Conservation (phyloP, 139 green algal species). For the Tetraselmis chui region DNA sequence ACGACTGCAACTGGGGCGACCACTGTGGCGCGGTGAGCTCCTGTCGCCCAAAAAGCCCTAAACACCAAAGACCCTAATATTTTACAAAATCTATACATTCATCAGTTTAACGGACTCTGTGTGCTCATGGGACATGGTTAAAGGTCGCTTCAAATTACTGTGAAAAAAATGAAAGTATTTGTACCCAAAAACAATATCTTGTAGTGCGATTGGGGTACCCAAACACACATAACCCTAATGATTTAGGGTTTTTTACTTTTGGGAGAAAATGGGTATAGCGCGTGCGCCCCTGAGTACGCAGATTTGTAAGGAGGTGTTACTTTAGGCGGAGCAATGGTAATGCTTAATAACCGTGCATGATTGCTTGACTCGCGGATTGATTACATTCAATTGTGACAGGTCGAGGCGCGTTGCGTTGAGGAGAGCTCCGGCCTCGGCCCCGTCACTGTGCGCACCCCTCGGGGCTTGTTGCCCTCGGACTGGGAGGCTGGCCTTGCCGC, state of each 20-base stretch:
- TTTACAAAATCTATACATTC: not conserved
- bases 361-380: too few relatives aligned
- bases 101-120: not conserved
- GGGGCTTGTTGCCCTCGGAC: not conserved
- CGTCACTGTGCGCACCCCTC: not conserved
- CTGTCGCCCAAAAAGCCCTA: too few relatives aligned
- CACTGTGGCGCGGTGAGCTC: constrained; percentile 15
- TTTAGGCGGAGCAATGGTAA: too few relatives aligned
- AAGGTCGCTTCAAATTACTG: not conserved
- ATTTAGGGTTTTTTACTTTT: too few relatives aligned
- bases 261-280: too few relatives aligned
- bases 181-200: not conserved
- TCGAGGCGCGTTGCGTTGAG: not conserved
- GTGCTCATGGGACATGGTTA: not conserved
- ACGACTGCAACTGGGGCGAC: constrained; percentile 23
- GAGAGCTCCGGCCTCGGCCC: not conserved
- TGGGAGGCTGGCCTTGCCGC: not conserved
- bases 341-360: too few relatives aligned
- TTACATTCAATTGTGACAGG: too few relatives aligned
- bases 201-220: not conserved
- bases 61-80: too few relatives aligned
- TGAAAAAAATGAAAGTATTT: not conserved
- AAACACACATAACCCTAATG: too few relatives aligned
- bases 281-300: too few relatives aligned
- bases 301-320: too few relatives aligned